Evolutionary conservation across 2,329 filamentous ascomycete genomes (phyloP), one percentile per base, ranked within the genome.

Genomic region (Shiraia sp.): DNA sequence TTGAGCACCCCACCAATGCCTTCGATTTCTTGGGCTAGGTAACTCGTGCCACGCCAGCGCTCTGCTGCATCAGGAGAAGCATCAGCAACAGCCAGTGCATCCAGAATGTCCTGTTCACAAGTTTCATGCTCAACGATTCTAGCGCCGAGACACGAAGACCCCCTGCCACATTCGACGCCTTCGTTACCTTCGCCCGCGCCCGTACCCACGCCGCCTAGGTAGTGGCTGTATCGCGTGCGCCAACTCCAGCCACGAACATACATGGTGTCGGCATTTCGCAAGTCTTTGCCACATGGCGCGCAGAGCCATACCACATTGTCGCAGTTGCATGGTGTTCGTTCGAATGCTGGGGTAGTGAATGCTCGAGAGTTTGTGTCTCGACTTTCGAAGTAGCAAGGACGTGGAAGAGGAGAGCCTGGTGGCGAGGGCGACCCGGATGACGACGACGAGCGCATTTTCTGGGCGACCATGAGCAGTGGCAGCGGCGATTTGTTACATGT

Each of bases 1-100:
- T 95, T 95, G 38, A 96, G 82, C 10, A 87, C 80, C 1, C 91
- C 91, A 9, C 91, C 91, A 31, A 96, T 88, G 2, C 91, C 91
- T 61, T 95, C 89, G 46, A 96, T 88, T 70, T 96, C 91, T 62
- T 96, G 90, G 29, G 88, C 79, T 42, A 84, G 79, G 62, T 96
- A 96, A 3, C 90, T 90, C 0, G 88, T 70, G 78, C 44, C 86
- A 74, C 53, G 79, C 77, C 68, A 80, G 73, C 68, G 54, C n/a
- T 61, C 53, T 36, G 63, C 40, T 19, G 57, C 48, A 36, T 63
- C 42, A 63, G 71, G 48, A 6, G 42, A 12, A 30, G n/a, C 17
- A 14, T 42, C 24, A 28, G 46, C 23, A 6, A 50, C 65, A 7
- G 74, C 78, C 1, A 79, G 76, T 4, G 82, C 79, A 55, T 90